Conservation (phyloP, 108 stramenopile genomes). For the Aureococcus anophagefferens region DNA sequence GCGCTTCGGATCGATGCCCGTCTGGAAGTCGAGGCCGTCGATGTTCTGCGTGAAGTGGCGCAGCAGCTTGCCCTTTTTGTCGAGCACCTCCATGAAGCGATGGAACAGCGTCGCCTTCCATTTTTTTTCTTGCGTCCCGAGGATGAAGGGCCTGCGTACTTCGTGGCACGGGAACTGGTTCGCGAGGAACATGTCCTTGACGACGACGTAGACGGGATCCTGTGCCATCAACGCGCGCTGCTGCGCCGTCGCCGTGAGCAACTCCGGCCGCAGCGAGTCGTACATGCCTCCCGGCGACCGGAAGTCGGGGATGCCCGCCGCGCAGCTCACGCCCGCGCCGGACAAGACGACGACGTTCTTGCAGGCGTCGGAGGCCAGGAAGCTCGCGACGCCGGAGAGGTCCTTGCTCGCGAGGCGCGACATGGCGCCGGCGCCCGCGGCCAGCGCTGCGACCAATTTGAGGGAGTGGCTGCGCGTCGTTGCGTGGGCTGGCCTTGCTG, state of each 20-base stretch:
- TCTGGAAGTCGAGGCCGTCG: constrained; percentile 65
- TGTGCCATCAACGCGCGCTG: constrained; percentile 45
- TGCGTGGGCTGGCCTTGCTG: too few relatives aligned
- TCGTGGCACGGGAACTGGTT: constrained; percentile 75
- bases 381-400: background rate
- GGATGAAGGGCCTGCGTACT: constrained; percentile 63
- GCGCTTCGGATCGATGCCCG: constrained; percentile 47
- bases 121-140: constrained; percentile 47
- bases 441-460: too few relatives aligned
- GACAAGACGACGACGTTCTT: constrained; percentile 57
- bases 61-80: constrained; percentile 53
- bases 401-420: background rate
- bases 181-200: constrained; percentile 58
- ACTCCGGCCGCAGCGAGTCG: constrained; percentile 54
- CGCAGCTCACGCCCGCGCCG: constrained; percentile 65
- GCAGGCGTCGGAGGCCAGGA: constrained; percentile 32
- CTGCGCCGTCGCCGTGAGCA: constrained; percentile 50
- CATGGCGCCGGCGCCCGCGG: too few relatives aligned
- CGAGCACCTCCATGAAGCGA: constrained; percentile 67
- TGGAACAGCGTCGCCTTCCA: constrained; percentile 75
- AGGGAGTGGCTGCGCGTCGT: too few relatives aligned
- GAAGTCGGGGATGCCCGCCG: constrained; percentile 73
- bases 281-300: constrained; percentile 69
- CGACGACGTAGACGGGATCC: constrained; percentile 56
- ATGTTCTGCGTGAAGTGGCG: constrained; percentile 71